A percentile compares a stretch with the other conserved stretches of the same genome.
Conservation (phyloP, 495 filamentous ascomycete genomes). For the Podospora pseudocomata region DNA sequence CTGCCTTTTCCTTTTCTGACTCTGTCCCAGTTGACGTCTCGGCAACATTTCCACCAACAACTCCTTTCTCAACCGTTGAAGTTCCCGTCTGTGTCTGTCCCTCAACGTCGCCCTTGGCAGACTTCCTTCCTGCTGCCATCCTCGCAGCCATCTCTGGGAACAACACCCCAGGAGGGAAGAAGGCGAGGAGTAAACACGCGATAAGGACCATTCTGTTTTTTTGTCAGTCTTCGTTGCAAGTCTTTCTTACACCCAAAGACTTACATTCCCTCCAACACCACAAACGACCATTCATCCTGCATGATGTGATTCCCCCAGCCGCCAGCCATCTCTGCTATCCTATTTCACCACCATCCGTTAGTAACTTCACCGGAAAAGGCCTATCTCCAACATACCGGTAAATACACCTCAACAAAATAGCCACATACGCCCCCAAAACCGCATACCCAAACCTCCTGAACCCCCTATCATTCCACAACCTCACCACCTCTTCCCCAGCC, state of each 20-base stretch:
- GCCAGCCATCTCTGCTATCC: conserved; percentile 63
- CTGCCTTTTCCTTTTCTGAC: background rate
- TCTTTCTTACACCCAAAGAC: conserved; percentile 7
- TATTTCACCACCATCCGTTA: conserved; percentile 18
- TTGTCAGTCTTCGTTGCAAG: conserved; percentile 13
- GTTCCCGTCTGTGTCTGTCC: background rate
- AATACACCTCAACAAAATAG: conserved; percentile 62
- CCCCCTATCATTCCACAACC: conserved; percentile 34
- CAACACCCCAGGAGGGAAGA: conserved; percentile 37
- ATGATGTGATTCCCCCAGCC: conserved; percentile 67
- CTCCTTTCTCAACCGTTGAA: background rate
- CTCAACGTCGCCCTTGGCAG: background rate
- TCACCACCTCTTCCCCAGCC: conserved; percentile 29
- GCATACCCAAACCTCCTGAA: conserved; percentile 53
- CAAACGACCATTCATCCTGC: conserved; percentile 62
- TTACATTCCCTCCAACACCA: conserved; percentile 55
- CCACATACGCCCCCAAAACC: conserved; percentile 54
- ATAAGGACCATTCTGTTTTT: conserved; percentile 35
- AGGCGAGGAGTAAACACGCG: conserved; percentile 33
- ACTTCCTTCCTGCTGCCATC: conserved; percentile 20
- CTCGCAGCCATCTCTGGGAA: conserved; percentile 40
- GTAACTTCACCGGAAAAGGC: background rate
- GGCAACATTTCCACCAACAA: background rate
- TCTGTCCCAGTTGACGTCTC: background rate
- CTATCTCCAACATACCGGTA: conserved; percentile 50